These are phyloP conservation scores for Geotrichum restrictum DNA, from an alignment of 1,139 yeast species.

Conservation along the genomic window DNA sequence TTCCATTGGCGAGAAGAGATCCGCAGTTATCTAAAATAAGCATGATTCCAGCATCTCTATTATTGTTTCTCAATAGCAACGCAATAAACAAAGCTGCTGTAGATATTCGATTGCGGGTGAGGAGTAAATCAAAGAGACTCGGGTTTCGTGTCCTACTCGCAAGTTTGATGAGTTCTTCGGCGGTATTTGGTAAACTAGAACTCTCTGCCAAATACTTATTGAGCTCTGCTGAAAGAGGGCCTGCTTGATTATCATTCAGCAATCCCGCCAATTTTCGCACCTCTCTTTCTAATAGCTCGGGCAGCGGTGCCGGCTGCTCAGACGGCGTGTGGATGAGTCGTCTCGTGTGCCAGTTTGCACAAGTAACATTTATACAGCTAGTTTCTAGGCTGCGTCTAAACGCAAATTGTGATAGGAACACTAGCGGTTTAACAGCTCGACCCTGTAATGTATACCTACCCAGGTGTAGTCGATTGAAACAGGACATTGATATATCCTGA, in stretches of 20 bases:
- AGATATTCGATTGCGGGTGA: constrained; percentile 4
- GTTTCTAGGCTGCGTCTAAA: background rate
- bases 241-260: background rate
- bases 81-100: constrained; percentile 13
- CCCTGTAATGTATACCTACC: constrained; percentile 6
- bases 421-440: background rate
- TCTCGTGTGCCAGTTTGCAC: background rate
- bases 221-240: constrained; percentile 2
- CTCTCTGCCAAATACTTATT: background rate
- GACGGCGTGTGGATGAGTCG: background rate
- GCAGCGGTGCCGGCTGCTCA: background rate
- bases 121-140: background rate
- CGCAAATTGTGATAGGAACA: background rate
- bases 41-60: background rate
- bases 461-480: constrained; percentile 1
- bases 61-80: background rate
- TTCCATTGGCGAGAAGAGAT: constrained; percentile 5
- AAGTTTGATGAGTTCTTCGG: background rate
- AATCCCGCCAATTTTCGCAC: background rate
- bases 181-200: too few species aligned
- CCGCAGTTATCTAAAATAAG: constrained; percentile 12
- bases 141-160: background rate
- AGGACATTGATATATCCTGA: constrained; percentile 12
- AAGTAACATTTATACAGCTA: too few species aligned
- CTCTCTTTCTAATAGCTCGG: background rate